Evolutionary conservation across 108 stramenopile species (phyloP).

Genomic region (Mayamaea pseudoterrestris): DNA sequence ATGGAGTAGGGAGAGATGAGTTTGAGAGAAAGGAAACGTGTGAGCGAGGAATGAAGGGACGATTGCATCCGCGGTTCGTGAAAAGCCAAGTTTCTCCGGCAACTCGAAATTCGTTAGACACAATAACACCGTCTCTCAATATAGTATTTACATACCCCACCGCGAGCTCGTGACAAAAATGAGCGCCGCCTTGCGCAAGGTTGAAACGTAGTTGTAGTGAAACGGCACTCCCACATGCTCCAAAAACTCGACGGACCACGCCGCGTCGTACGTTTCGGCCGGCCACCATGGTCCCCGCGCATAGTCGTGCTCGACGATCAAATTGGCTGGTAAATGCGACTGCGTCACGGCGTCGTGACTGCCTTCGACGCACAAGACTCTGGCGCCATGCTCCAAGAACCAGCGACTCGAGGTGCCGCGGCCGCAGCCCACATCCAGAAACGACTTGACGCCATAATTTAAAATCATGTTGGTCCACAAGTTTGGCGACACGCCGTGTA

Average conservation of each 20-base stretch:
- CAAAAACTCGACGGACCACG: constrained; percentile 68
- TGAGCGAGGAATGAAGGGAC: too few relatives aligned
- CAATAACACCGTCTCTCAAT: too few relatives aligned
- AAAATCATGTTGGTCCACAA: constrained; percentile 34
- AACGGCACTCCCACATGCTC: constrained; percentile 47
- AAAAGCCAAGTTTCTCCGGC: too few relatives aligned
- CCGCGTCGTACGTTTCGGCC: constrained; percentile 59
- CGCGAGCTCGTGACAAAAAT: constrained; percentile 52
- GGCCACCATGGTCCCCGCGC: constrained; percentile 83
- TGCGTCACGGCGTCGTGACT: constrained; percentile 58
- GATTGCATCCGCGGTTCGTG: too few relatives aligned
- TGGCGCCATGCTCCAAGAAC: constrained; percentile 50
- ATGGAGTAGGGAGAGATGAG: too few relatives aligned
- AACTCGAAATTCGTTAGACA: too few relatives aligned
- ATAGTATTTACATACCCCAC: too few relatives aligned
- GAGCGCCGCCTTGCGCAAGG: constrained; percentile 68
- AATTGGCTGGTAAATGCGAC: constrained; percentile 37
- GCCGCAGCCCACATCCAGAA: constrained; percentile 80
- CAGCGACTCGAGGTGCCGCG: constrained; percentile 50
- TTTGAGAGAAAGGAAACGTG: too few relatives aligned
- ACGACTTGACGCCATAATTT: constrained; percentile 42
- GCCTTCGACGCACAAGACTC: constrained; percentile 61
- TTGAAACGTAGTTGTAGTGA: constrained; percentile 61
- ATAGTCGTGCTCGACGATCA: constrained; percentile 49
- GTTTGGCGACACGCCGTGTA: constrained; percentile 29